Conservation (phyloP, 768 basidiomycete genomes). For the Rhodotorula paludigena region DNA sequence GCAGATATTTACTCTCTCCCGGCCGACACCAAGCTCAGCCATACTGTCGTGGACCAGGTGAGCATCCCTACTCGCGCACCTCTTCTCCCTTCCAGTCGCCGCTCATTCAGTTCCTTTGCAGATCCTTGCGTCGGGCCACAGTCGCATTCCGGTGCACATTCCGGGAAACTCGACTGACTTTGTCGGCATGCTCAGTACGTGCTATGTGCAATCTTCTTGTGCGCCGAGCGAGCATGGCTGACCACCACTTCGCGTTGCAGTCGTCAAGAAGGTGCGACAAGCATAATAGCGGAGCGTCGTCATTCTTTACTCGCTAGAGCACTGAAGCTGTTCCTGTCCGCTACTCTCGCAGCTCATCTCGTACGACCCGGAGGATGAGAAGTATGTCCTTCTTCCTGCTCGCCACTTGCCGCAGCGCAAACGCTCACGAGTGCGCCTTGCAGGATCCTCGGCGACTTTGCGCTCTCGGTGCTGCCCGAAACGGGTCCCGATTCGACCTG, state of each 20-base stretch:
- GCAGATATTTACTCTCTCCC: conserved; percentile 73
- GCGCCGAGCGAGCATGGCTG: background rate
- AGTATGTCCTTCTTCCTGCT: conserved; percentile 32
- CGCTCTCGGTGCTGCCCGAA: conserved; percentile 79
- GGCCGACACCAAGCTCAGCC: conserved; percentile 71
- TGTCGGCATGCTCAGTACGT: conserved; percentile 60
- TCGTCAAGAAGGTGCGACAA: conserved; percentile 17
- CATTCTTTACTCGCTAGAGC: background rate
- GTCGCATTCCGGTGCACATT: conserved; percentile 82
- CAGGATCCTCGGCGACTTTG: conserved; percentile 67
- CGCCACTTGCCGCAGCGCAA: conserved; percentile 18
- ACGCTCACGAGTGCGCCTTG: background rate
- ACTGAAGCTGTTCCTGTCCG: background rate
- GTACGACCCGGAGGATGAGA: conserved; percentile 74
- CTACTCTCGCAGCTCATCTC: conserved; percentile 62
- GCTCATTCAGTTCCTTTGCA: conserved; percentile 19
- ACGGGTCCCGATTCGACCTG: conserved; percentile 82
- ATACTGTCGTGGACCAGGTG: conserved; percentile 61
- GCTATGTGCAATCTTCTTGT: background rate
- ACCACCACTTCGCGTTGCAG: conserved; percentile 40
- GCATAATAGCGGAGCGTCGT: no score
- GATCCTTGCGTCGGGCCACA: conserved; percentile 64
- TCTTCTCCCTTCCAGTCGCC: conserved; percentile 1
- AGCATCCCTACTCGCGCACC: conserved; percentile 53
- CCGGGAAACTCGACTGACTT: conserved; percentile 65